phyloP scores from a whole-genome alignment of 208 protist species.

The Acanthamoeba polyphaga region DNA sequence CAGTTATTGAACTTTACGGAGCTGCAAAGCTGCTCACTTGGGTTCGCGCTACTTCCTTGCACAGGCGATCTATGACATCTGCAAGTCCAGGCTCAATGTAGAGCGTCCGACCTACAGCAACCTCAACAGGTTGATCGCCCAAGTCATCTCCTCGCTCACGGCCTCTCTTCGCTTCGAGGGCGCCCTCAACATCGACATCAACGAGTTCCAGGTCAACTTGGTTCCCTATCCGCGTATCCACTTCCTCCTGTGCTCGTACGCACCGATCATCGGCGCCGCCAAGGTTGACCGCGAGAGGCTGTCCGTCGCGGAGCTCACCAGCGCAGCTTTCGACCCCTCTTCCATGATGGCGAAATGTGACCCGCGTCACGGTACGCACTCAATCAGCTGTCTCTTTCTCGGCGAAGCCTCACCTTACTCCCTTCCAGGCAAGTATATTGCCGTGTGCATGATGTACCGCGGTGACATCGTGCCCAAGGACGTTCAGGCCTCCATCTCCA shows the following conservation, averaged over 20 bases:
- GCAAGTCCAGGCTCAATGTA: conserved; percentile 93
- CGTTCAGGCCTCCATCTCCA: conserved; percentile 94
- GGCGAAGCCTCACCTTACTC: not conserved
- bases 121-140: conserved; percentile 96
- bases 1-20: too few species aligned
- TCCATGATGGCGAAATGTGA: conserved; percentile 97
- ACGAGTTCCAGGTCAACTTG: conserved; percentile 98
- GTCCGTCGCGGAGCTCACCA: conserved; percentile 96
- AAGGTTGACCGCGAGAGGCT: conserved; percentile 95
- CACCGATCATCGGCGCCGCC: conserved; percentile 94
- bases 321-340: conserved; percentile 94
- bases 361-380: conserved; percentile 93
- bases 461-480: conserved; percentile 98
- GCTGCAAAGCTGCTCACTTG: not conserved
- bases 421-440: conserved; percentile 92
- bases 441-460: conserved; percentile 97
- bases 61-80: conserved; percentile 89
- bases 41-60: not conserved
- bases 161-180: conserved; percentile 96
- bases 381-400: not conserved
- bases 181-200: conserved; percentile 97
- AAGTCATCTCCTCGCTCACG: conserved; percentile 96
- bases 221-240: conserved; percentile 98
- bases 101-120: conserved; percentile 96
- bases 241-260: conserved; percentile 95